Conservation (phyloP, 1,284 basidiomycete genomes). For the Rhodotorula sp. region DNA sequence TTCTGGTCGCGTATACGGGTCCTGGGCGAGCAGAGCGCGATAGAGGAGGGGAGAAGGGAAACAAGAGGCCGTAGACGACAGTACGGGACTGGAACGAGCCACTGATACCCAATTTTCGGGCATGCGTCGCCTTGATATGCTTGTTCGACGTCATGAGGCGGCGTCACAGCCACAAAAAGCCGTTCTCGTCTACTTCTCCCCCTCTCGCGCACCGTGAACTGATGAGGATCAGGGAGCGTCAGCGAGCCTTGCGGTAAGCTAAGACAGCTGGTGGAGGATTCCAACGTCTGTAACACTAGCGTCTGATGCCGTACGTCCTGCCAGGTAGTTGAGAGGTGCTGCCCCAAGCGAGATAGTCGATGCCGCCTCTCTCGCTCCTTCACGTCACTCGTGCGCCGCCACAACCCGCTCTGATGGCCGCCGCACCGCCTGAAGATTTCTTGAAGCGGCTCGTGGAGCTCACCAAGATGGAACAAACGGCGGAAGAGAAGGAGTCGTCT, state of each 20-base stretch:
- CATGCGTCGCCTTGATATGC: no score
- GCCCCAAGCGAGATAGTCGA: no score
- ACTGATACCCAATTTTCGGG: no score
- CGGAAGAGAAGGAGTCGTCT: conserved; percentile 14
- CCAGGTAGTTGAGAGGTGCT: neutral
- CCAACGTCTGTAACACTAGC: neutral
- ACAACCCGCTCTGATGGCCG: neutral
- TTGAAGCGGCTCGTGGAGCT: conserved; percentile 19
- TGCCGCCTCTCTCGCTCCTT: neutral
- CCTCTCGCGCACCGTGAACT: no score
- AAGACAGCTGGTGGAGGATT: neutral
- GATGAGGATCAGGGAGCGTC: no score
- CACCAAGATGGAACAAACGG: conserved; percentile 10
- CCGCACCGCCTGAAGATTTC: conserved; percentile 9
- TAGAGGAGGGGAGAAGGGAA: neutral
- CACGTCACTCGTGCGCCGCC: neutral
- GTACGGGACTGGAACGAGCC: neutral
- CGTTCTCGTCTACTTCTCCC: no score
- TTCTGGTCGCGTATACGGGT: conserved; percentile 1
- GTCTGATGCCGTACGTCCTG: neutral
- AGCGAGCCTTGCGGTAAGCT: neutral
- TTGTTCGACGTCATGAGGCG: no score
- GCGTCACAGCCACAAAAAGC: no score
- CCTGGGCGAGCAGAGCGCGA: no score
- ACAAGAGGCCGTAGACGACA: neutral